Conservation (phyloP, 192 early-diverging fungal genomes). For the Neocallimastix lanati region DNA sequence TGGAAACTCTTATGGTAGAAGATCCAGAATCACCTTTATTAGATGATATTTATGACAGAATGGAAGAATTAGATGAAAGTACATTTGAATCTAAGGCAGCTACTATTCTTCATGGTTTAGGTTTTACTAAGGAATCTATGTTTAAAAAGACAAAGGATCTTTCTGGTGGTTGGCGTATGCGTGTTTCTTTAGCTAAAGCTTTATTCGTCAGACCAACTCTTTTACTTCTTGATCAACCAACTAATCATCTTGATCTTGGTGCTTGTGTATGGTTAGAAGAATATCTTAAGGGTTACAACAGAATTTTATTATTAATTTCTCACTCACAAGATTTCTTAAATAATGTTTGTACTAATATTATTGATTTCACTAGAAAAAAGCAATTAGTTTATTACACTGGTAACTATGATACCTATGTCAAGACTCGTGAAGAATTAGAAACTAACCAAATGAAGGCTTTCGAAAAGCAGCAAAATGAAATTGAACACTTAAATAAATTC, state of each 20-base stretch:
- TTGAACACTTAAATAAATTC: slow-evolving; percentile 97
- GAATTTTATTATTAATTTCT: slow-evolving; percentile 73
- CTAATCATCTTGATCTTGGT: slow-evolving; percentile 49
- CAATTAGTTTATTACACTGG: slow-evolving; percentile 87
- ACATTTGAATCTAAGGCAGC: slow-evolving; percentile 90
- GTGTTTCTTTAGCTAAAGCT: slow-evolving; percentile 88
- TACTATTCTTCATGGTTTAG: slow-evolving; percentile 79
- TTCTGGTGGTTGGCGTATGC: slow-evolving; percentile 99
- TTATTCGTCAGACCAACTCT: slow-evolving; percentile 82
- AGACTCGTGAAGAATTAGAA: slow-evolving; percentile 85
- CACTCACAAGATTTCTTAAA: slow-evolving; percentile 95
- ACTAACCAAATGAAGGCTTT: slow-evolving; percentile 99
- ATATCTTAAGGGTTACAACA: slow-evolving; percentile 57
- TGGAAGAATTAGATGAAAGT: slow-evolving; percentile 73
- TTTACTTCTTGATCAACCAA: slow-evolving; percentile 34
- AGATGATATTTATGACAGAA: slow-evolving; percentile 92
- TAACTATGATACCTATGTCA: slow-evolving; percentile 92
- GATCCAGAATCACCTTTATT: slow-evolving; percentile 11
- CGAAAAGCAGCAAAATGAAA: slow-evolving; percentile 97
- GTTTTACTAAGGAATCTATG: slow-evolving; percentile 78
- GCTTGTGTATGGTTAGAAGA: slow-evolving; percentile 75
- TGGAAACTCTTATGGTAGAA: background rate
- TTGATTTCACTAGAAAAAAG: slow-evolving; percentile 70
- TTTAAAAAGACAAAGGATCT: slow-evolving; percentile 83
- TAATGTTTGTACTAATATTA: slow-evolving; percentile 88